Evolutionary conservation across 2,329 filamentous ascomycete species (phyloP).

Genomic region (Colletotrichum trifolii): DNA sequence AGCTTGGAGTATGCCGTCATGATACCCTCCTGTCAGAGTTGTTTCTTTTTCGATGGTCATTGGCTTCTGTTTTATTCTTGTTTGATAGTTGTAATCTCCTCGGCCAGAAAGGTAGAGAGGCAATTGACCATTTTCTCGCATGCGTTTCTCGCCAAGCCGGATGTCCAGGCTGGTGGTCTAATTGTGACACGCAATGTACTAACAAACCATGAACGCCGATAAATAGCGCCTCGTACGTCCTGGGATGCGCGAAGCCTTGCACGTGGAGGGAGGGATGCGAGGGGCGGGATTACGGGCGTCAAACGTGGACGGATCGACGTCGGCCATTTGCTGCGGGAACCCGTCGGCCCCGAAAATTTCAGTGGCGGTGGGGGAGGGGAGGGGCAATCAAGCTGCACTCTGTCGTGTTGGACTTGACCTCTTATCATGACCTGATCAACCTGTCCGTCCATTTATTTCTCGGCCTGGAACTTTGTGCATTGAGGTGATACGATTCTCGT

Average conservation of each 20-base stretch:
- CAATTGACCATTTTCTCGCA: constrained; percentile 8
- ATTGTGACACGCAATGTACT: not conserved
- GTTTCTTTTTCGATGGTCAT: not conserved
- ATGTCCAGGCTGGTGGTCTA: not conserved
- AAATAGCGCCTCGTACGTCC: not conserved
- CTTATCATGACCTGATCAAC: constrained; percentile 10
- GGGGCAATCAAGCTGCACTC: not conserved
- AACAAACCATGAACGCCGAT: not conserved
- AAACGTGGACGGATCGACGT: constrained; percentile 26
- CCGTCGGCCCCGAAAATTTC: constrained; percentile 30
- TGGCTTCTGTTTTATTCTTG: constrained; percentile 1
- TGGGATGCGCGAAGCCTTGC: constrained; percentile 19
- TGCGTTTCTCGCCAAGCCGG: not conserved
- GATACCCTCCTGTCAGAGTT: constrained; percentile 35
- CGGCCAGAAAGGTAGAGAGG: not conserved
- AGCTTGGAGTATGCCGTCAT: constrained; percentile 20
- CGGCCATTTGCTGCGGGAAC: constrained; percentile 29
- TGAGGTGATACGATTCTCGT: not conserved
- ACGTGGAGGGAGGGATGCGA: constrained; percentile 2
- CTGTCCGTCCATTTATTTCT: constrained; percentile 1
- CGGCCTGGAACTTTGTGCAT: not conserved
- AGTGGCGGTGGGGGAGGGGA: constrained; percentile 14
- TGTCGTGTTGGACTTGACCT: constrained; percentile 3
- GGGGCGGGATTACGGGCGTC: constrained; percentile 14
- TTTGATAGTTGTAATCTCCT: constrained; percentile 13